Evolutionary conservation across 257 asterid genomes (phyloP), one percentile per base, ranked within the genome.

Genomic region (Avicennia marina): DNA sequence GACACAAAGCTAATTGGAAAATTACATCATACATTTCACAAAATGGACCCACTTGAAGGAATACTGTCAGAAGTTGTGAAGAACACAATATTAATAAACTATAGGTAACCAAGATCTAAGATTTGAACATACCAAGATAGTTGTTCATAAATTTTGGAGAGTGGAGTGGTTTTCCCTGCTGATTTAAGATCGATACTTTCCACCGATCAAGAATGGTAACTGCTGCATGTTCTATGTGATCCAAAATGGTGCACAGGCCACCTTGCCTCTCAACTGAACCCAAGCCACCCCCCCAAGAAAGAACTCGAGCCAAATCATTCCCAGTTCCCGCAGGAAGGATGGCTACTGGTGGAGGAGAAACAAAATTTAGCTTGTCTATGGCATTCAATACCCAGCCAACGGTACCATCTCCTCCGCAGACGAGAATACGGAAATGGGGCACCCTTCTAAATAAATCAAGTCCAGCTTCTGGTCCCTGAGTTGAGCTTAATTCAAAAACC

Each of bases 261-360:
- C 99, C 99, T 74, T 86, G 97, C 80, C 99, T 93, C 80, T 93
- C 91, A 64, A 93, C 96, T 8, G 96, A 87, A 17, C 99, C 97
- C 62, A 93, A 78, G 66, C 99, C 99, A 62, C 75, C 94, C 17
- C 99, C 99, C 99, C 97, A 93, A 33, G 87, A 82, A 58, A 93
- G 90, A 74, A 89, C 99, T 55, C 99, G 83, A 63, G 99, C 95
- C 81, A 93, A 76, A 76, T 93, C 99, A 79, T 93, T 93, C 57
- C 99, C 99, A 1, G 97, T 93, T 71, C 99, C 99, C 1, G 99
- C 96, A 31, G 99, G 99, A 68, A 93, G 96, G 71, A 93, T 89
- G 66, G 95, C 97, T 69, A 93, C 87, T 8, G 99, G 97, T n/a
- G 99, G 99, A 66, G 99, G 97, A 56, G 99, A 93, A 66, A 93